Evolutionary conservation across 2,329 filamentous ascomycete genomes (phyloP).

Genomic region (Colletotrichum echinochloae): DNA sequence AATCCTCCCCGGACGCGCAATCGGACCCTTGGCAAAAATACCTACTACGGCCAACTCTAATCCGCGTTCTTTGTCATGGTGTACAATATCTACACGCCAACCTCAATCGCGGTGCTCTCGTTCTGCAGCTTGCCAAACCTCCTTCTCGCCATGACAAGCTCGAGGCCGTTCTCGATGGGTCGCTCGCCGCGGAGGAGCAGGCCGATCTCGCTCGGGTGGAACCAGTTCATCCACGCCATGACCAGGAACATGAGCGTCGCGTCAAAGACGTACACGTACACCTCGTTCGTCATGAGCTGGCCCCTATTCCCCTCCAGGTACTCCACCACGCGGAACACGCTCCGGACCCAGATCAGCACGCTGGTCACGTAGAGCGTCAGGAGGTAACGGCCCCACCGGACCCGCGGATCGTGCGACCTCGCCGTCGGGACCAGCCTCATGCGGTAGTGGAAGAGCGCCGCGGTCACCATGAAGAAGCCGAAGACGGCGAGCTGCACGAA

Average conservation of each 20-base stretch:
- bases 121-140: slow-evolving; percentile 17
- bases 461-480: slow-evolving; percentile 61
- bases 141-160: slow-evolving; percentile 19
- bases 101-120: slow-evolving; percentile 28
- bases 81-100: too few species aligned
- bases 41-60: too few species aligned
- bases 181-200: slow-evolving; percentile 33
- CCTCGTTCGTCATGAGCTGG: slow-evolving; percentile 55
- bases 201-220: slow-evolving; percentile 39
- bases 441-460: slow-evolving; percentile 57
- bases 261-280: slow-evolving; percentile 59
- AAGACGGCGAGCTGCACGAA: slow-evolving; percentile 67
- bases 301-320: slow-evolving; percentile 58
- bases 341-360: slow-evolving; percentile 57
- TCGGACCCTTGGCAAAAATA: too few species aligned
- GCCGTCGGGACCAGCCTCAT: slow-evolving; percentile 41
- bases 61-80: too few species aligned
- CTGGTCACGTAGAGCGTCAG: slow-evolving; percentile 49
- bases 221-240: slow-evolving; percentile 47
- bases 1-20: too few species aligned
- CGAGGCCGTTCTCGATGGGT: slow-evolving; percentile 34
- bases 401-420: slow-evolving; percentile 29
- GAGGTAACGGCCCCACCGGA: slow-evolving; percentile 49
- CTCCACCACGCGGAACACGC: slow-evolving; percentile 60
- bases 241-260: slow-evolving; percentile 55